A percentile compares a stretch with the other conserved stretches of the same genome.
Evolutionary conservation across 2,329 filamentous ascomycete species (phyloP).

Genomic region (Cladosporium sphaerospermum): DNA sequence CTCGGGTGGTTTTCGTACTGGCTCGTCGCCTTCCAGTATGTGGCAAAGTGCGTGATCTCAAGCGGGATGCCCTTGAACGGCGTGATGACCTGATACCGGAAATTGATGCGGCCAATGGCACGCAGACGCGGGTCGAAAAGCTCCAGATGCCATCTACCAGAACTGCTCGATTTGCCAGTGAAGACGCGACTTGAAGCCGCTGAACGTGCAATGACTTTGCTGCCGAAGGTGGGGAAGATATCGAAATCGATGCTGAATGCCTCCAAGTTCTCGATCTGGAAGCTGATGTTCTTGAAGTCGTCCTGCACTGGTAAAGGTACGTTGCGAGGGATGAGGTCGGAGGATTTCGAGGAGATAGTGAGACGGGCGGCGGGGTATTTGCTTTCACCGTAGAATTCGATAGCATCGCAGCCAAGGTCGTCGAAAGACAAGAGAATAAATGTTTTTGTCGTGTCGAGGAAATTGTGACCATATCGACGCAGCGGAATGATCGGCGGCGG

Average conservation of each 20-base stretch:
- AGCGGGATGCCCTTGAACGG: constrained; percentile 87
- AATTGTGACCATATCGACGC: constrained; percentile 93
- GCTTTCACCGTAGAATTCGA: constrained; percentile 93
- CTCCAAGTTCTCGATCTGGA: constrained; percentile 90
- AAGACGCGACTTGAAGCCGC: constrained; percentile 87
- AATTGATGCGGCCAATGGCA: constrained; percentile 88
- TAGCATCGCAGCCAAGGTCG: constrained; percentile 63
- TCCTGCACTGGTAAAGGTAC: constrained; percentile 94
- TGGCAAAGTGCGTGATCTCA: constrained; percentile 96
- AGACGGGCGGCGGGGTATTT: constrained; percentile 93
- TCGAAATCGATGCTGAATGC: constrained; percentile 95
- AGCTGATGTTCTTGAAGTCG: constrained; percentile 86
- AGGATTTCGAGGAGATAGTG: constrained; percentile 93
- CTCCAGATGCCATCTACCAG: constrained; percentile 75
- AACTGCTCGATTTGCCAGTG: constrained; percentile 65
- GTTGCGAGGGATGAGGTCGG: constrained; percentile 93
- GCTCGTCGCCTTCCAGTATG: constrained; percentile 98
- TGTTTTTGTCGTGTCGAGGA: constrained; percentile 86
- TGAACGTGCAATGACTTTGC: constrained; percentile 93
- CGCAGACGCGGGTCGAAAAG: constrained; percentile 87
- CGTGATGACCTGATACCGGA: constrained; percentile 93
- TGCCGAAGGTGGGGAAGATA: constrained; percentile 94
- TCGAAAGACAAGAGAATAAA: constrained; percentile 92
- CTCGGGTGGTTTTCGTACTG: constrained; percentile 80
- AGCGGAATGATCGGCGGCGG: constrained; percentile 95